These are phyloP conservation scores for Xylaria sp. DNA, from an alignment of 2,329 filamentous ascomycete genomes.

Conservation along the genomic window DNA sequence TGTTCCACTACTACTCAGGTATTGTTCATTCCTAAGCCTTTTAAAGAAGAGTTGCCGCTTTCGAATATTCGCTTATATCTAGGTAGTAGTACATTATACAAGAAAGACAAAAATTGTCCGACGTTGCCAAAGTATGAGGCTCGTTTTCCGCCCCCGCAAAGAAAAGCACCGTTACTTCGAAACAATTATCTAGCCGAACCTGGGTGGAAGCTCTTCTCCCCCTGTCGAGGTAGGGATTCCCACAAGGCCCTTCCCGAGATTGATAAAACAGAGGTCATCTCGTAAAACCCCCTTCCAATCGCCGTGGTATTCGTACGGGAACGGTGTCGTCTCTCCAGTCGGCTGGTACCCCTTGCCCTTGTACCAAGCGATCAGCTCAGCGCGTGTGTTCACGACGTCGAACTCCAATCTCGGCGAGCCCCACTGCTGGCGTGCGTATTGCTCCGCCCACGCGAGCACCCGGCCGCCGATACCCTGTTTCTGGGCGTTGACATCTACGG, in stretches of 20 bases:
- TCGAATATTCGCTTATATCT: background rate
- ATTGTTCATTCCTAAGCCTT: background rate
- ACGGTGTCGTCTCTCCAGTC: conserved; percentile 55
- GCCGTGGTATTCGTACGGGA: conserved; percentile 55
- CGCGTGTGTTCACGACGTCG: conserved; percentile 56
- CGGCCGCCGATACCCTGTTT: conserved; percentile 57
- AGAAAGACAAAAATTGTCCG: background rate
- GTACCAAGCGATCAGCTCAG: conserved; percentile 61
- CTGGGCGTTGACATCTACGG: conserved; percentile 57
- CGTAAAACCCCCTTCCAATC: conserved; percentile 51
- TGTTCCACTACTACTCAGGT: conserved; percentile 4
- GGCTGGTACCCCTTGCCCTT: conserved; percentile 55
- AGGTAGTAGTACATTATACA: background rate
- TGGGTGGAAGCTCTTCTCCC: conserved; percentile 5
- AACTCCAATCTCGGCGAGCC: conserved; percentile 55
- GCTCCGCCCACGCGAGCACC: conserved; percentile 57
- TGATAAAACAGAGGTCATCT: conserved; percentile 57
- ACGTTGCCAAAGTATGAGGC: background rate
- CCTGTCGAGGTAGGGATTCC: background rate
- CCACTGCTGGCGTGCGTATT: conserved; percentile 50
- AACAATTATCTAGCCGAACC: background rate
- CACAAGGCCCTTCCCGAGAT: conserved; percentile 54
- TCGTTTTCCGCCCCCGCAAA: background rate
- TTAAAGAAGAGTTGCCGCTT: background rate
- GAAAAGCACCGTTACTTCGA: conserved; percentile 1